Evolutionary conservation across 176 grass and related monocot genomes (phyloP), one percentile per base, ranked within the genome.

Genomic region (Musa troglodytarum): DNA sequence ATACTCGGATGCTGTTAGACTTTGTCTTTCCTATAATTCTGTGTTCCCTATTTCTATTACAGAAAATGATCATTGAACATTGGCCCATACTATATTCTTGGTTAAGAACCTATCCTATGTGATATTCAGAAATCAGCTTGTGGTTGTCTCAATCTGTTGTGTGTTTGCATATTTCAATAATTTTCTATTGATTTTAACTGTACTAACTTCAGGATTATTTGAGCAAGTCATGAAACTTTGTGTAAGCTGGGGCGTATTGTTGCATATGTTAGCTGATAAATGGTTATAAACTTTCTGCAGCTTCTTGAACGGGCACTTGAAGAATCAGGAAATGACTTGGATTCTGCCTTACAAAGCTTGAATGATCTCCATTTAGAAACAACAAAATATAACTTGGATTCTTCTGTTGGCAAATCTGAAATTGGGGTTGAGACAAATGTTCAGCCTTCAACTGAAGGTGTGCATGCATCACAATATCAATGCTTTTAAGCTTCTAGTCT

Each of bases 241-340:
- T 69, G 15, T 12, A 69, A 61, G 9, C 15, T 57, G 57, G 13
- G 57, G 57, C 34, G 34, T 28, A 43, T 43, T 6, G 20, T 62
- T 62, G 13, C 20, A 62, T 62, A 62, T 62, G 17, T 19, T 4
- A n/a, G 57, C 6, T 62, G 57, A 62, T 43, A 43, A 43, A 43
- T 43, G 34, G 34, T 43, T 17, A n/a, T 49, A 50, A 50, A 69
- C 28, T 43, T 49, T 6, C 49, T 69, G 2, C 34, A 69, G 67
- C 16, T 50, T 69, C 67, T 69, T 28, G 67, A 69, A 69, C 24
- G 34, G 67, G 67, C 34, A 43, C 28, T 69, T 9, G 67, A 69
- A 69, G 67, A 10, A 8, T 69, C 67, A 6, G 67, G 29, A 28
- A 69, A 69, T 69, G 3, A 69, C 17, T 69, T 69, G 67, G 67